Evolutionary conservation across 106 monocot genomes (phyloP).

Genomic region (Gastrodia elata): DNA sequence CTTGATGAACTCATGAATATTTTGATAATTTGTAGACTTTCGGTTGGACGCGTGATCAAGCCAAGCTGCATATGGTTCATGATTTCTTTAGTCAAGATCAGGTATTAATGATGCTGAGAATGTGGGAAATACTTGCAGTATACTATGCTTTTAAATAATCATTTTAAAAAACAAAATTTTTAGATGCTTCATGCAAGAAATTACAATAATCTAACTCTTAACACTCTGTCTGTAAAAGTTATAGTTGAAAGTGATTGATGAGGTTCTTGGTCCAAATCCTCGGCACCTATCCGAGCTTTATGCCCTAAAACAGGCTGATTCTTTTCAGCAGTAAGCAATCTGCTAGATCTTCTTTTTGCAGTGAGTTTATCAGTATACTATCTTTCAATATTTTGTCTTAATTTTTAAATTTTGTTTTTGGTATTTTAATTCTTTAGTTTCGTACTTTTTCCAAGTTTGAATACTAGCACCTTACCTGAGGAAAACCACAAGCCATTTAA

Average conservation of each 20-base stretch:
- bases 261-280: conserved; percentile 83
- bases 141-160: neutral
- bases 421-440: neutral
- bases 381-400: neutral
- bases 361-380: neutral
- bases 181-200: neutral
- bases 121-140: neutral
- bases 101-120: conserved; percentile 29
- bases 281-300: conserved; percentile 83
- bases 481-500: too few species aligned
- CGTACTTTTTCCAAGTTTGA: neutral
- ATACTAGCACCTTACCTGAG: neutral
- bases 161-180: neutral
- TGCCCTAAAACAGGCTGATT: conserved; percentile 44
- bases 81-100: conserved; percentile 74
- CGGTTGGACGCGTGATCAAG: conserved; percentile 88
- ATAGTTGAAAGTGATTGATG: conserved; percentile 89
- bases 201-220: conserved; percentile 5
- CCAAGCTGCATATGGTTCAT: conserved; percentile 90
- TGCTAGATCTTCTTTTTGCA: neutral
- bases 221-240: conserved; percentile 42
- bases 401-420: neutral
- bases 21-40: conserved; percentile 47
- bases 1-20: neutral
- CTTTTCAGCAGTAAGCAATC: conserved; percentile 40